These are phyloP conservation scores for Penstemon barbatus DNA, from an alignment of 257 asterid species.

Conservation along the genomic window DNA sequence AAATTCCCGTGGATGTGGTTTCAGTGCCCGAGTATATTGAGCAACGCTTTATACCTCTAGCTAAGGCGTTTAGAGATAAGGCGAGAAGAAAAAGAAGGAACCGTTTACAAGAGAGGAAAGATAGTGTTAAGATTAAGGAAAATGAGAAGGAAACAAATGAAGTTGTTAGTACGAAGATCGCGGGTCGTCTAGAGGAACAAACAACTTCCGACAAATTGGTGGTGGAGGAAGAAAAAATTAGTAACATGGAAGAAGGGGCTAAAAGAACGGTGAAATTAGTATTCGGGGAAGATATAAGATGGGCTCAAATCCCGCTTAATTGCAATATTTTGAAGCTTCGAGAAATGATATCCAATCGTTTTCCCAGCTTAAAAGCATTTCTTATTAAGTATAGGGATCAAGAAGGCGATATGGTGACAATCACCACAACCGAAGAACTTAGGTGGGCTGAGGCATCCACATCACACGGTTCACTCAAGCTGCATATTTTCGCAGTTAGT, in stretches of 20 bases:
- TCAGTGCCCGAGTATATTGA: conserved; percentile 55
- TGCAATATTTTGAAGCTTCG: conserved; percentile 57
- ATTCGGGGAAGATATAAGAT: conserved; percentile 83
- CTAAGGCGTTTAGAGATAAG: conserved; percentile 46
- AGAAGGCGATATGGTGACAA: conserved; percentile 86
- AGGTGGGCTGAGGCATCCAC: conserved; percentile 79
- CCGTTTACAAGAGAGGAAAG: conserved; percentile 37
- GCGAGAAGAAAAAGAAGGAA: conserved; percentile 42
- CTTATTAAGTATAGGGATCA: conserved; percentile 82
- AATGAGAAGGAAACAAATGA: conserved; percentile 20
- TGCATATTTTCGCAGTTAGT: conserved; percentile 63
- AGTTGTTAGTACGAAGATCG: conserved; percentile 21
- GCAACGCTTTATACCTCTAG: conserved; percentile 36
- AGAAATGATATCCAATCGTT: conserved; percentile 60
- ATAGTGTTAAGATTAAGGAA: conserved; percentile 21
- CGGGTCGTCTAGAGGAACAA: conserved; percentile 35
- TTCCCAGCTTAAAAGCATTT: conserved; percentile 50
- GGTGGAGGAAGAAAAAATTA: conserved; percentile 63
- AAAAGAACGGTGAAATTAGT: conserved; percentile 61
- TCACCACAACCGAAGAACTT: conserved; percentile 73
- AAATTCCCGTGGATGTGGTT: conserved; percentile 37
- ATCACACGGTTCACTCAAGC: conserved; percentile 60
- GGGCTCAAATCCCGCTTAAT: conserved; percentile 70
- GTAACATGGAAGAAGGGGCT: conserved; percentile 45
- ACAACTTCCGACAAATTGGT: conserved; percentile 42